Conservation (phyloP, 2,329 filamentous ascomycete species). For the Colletotrichum melonis region DNA sequence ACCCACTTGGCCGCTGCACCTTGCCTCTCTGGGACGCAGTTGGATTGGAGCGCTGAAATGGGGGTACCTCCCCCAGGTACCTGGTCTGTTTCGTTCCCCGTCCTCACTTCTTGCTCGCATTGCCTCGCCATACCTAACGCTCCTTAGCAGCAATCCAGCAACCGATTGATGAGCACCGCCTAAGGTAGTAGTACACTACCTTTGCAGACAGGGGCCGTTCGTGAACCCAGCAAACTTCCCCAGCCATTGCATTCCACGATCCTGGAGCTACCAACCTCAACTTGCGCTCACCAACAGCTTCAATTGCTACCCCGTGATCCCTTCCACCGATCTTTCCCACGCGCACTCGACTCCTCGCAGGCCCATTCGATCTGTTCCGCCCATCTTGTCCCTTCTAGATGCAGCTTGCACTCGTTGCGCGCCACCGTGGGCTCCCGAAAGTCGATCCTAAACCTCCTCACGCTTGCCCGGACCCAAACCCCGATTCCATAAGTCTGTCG, state of each 20-base stretch:
- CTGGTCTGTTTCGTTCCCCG: background rate
- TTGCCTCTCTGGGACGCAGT: background rate
- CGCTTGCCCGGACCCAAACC: background rate
- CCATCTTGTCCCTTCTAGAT: constrained; percentile 2
- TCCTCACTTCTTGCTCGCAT: background rate
- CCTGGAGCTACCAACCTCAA: background rate
- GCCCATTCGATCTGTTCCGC: background rate
- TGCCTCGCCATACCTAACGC: constrained; percentile 7
- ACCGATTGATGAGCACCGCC: background rate
- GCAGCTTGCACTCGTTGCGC: constrained; percentile 18
- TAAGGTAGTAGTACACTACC: background rate
- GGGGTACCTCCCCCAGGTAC: background rate
- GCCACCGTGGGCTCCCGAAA: constrained; percentile 16
- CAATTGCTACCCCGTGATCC: constrained; percentile 10
- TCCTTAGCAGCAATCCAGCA: background rate
- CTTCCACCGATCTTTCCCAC: background rate
- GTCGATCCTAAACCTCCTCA: constrained; percentile 10
- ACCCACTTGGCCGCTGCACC: background rate
- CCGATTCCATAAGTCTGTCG: background rate
- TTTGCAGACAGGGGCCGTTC: constrained; percentile 7
- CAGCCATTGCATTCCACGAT: constrained; percentile 13
- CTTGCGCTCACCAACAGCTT: constrained; percentile 3
- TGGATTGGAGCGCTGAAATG: background rate
- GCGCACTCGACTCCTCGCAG: background rate
- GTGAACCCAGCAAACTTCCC: constrained; percentile 12